phyloP scores from a whole-genome alignment of 805 yeast species.

The Candida incommunis region DNA sequence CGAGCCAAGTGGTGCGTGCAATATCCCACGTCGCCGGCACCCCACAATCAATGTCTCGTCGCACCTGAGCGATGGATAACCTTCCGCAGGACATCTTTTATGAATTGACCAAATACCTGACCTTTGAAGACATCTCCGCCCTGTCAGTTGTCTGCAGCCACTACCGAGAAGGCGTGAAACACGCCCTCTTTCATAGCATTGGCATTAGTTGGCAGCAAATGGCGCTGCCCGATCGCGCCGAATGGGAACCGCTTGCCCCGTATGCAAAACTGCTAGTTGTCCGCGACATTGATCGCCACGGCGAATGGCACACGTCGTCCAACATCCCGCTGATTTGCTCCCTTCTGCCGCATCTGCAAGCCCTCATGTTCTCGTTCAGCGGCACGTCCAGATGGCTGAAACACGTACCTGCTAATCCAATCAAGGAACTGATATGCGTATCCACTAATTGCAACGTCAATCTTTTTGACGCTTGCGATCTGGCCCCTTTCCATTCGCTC shows the following conservation, averaged over 20 bases:
- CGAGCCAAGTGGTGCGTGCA: too few species aligned
- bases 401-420: not conserved
- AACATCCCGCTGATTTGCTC: not conserved
- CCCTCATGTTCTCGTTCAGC: not conserved
- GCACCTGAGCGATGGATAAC: not conserved
- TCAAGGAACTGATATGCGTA: not conserved
- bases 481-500: not conserved
- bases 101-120: not conserved
- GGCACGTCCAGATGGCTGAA: not conserved
- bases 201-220: not conserved
- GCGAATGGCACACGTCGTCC: not conserved
- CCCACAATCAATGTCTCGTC: too few species aligned
- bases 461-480: not conserved
- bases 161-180: not conserved
- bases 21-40: too few species aligned
- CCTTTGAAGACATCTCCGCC: not conserved
- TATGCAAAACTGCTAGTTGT: not conserved
- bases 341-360: not conserved
- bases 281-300: not conserved
- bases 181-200: not conserved
- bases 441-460: not conserved
- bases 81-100: not conserved
- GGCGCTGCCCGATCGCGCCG: not conserved
- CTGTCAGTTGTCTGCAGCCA: not conserved
- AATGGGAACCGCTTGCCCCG: not conserved